Conservation (phyloP, 768 basidiomycete species). For the Exidia glandulosa region DNA sequence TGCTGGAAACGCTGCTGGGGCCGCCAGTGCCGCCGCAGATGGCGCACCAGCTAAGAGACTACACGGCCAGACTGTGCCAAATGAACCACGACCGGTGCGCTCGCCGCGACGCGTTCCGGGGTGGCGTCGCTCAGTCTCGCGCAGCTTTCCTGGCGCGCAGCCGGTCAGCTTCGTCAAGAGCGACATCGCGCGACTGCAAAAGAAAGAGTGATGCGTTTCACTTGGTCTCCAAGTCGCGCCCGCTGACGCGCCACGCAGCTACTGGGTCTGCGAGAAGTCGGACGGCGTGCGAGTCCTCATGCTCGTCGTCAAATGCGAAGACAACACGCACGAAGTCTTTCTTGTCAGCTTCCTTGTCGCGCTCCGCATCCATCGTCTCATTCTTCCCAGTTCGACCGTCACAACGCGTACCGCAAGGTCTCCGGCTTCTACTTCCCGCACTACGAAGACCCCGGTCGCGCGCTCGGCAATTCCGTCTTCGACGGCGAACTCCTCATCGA, state of each 20-base stretch:
- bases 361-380: neutral
- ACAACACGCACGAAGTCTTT: slow-evolving; percentile 43
- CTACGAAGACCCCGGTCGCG: slow-evolving; percentile 55
- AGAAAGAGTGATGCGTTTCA: slow-evolving; percentile 54
- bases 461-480: slow-evolving; percentile 69
- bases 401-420: slow-evolving; percentile 72
- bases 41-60: too few relatives aligned
- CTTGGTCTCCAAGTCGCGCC: neutral
- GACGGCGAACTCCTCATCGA: slow-evolving; percentile 95
- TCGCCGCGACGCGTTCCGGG: too few relatives aligned
- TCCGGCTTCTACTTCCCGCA: slow-evolving; percentile 83
- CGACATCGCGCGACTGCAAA: slow-evolving; percentile 68
- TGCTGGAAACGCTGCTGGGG: too few relatives aligned
- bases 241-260: slow-evolving; percentile 38
- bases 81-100: too few relatives aligned
- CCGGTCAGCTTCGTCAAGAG: slow-evolving; percentile 76
- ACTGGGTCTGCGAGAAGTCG: slow-evolving; percentile 99
- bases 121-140: too few relatives aligned
- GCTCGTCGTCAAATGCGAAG: slow-evolving; percentile 30
- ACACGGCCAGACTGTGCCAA: too few relatives aligned
- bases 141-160: slow-evolving; percentile 90
- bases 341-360: slow-evolving; percentile 45
- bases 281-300: slow-evolving; percentile 82
- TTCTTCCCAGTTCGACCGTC: slow-evolving; percentile 74
- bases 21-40: too few relatives aligned